Base-by-base conservation (phyloP, 768 basidiomycete genomes). In the Serendipita vermifera region DNA sequence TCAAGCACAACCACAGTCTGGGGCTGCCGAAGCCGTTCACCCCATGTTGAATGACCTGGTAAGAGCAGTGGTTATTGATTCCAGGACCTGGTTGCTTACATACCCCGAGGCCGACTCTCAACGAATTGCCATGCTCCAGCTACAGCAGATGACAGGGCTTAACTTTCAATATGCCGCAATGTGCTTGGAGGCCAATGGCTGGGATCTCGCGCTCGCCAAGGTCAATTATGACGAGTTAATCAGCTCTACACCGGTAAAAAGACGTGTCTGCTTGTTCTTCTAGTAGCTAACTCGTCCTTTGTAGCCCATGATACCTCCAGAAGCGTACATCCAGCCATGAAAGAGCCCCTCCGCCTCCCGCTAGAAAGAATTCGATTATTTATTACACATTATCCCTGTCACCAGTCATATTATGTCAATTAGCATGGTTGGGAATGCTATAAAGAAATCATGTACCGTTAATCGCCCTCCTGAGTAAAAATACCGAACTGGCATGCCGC, bases 181-280 rank as follows among this genome's bases (percentile, higher is more conserved):
- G 58, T 97, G 94, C 65, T 68, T 98, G 58, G 73, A 79, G 61
- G 82, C 81, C 48, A 96, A 93, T 64, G 80, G 72, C 5, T 98
- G 92, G 92, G 80, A 92, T 65, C 62, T 87, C 53, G 80, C 81
- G 40, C 74, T 76, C 58, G 96, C 96, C 0, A 64, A 90, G 24
- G 75, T 77, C 51, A 93, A 94, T 64, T 98, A 91, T 68, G 81
- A 90, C 64, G 76, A 86, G 66, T 85, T 97, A 63, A 60, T 59
- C 29, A 22, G 35, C 55, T 29, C 33, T 27, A 17, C 13, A n/a
- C 43, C 14, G 48, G 43, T 20, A 24, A 1, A 17, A 14, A 20
- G 36, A 24, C 22, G 33, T 5, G n/a, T 31, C 31, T 26, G 26
- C 13, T 15, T 9, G 15, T 29, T 54, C 29, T n/a, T 59, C 57